Evolutionary conservation across 164 flowering plant species (phyloP).

Genomic region (Warburgia ugandensis): DNA sequence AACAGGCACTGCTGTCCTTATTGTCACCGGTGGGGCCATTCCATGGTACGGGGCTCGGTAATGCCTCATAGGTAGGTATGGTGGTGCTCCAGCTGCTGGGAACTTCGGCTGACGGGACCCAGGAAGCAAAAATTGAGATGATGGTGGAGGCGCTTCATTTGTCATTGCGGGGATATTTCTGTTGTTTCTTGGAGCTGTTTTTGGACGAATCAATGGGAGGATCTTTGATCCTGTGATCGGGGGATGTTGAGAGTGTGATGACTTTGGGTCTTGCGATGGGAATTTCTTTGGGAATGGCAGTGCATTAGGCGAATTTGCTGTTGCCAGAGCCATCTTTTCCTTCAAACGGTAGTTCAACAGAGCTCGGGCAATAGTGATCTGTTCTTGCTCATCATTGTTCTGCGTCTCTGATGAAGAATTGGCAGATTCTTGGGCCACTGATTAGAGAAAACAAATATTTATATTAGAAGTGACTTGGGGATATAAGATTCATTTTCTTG

Average conservation of each 20-base stretch:
- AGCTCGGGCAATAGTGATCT: slow-evolving; percentile 85
- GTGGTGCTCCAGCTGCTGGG: slow-evolving; percentile 56
- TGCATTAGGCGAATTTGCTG: slow-evolving; percentile 25
- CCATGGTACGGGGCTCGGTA: slow-evolving; percentile 45
- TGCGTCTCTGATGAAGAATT: slow-evolving; percentile 61
- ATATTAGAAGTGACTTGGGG: too few relatives aligned
- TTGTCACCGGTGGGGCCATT: slow-evolving; percentile 79
- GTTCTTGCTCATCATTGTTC: slow-evolving; percentile 80
- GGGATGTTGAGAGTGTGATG: slow-evolving; percentile 54
- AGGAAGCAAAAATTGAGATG: slow-evolving; percentile 15
- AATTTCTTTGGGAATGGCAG: slow-evolving; percentile 53
- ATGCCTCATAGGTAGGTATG: slow-evolving; percentile 65
- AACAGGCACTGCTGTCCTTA: slow-evolving; percentile 73
- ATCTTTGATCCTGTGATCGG: slow-evolving; percentile 67
- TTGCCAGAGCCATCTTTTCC: slow-evolving; percentile 49
- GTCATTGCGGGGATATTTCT: slow-evolving; percentile 17
- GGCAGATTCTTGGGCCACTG: slow-evolving; percentile 75
- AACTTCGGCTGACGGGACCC: slow-evolving; percentile 38
- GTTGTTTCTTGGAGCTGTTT: slow-evolving; percentile 33
- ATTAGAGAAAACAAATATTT: neutral
- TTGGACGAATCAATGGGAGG: slow-evolving; percentile 72
- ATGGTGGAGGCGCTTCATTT: slow-evolving; percentile 16
- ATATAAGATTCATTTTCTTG: too few relatives aligned
- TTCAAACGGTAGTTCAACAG: slow-evolving; percentile 58
- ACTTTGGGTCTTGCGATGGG: slow-evolving; percentile 38